phyloP scores from a whole-genome alignment of 192 early-diverging fungal genomes.

The Oehlia diaphana region DNA sequence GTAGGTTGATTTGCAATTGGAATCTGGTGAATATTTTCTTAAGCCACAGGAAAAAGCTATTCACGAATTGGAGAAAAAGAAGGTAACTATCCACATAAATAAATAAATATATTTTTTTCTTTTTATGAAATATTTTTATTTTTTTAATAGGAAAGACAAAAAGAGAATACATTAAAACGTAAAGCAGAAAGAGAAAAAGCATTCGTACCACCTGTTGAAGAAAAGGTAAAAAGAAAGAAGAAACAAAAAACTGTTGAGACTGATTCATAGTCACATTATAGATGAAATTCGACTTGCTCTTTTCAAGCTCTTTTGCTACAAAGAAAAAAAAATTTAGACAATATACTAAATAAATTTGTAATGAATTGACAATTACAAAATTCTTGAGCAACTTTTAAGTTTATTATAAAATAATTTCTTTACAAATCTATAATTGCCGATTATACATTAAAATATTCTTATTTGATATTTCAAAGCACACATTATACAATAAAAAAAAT shows the following conservation, averaged over 20 bases:
- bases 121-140: neutral
- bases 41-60: constrained; percentile 66
- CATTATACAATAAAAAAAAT: neutral
- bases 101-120: too few species aligned
- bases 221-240: constrained; percentile 38
- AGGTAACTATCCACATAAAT: constrained; percentile 41
- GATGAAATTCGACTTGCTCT: neutral
- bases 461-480: neutral
- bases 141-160: constrained; percentile 55
- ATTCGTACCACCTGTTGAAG: constrained; percentile 80
- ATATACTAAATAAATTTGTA: too few species aligned
- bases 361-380: too few species aligned
- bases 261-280: constrained; percentile 7
- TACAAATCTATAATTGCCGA: too few species aligned
- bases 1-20: constrained; percentile 84
- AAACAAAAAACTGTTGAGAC: constrained; percentile 36
- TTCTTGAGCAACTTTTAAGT: too few species aligned
- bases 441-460: neutral
- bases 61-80: constrained; percentile 69
- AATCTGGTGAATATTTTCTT: constrained; percentile 96
- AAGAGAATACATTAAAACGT: constrained; percentile 66
- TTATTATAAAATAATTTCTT: too few species aligned
- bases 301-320: too few species aligned
- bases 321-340: too few species aligned
- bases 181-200: constrained; percentile 74